Evolutionary conservation across 371 early-diverging fungal species (phyloP), one percentile per base, ranked within the genome.

Genomic region (Mortierella sp.): DNA sequence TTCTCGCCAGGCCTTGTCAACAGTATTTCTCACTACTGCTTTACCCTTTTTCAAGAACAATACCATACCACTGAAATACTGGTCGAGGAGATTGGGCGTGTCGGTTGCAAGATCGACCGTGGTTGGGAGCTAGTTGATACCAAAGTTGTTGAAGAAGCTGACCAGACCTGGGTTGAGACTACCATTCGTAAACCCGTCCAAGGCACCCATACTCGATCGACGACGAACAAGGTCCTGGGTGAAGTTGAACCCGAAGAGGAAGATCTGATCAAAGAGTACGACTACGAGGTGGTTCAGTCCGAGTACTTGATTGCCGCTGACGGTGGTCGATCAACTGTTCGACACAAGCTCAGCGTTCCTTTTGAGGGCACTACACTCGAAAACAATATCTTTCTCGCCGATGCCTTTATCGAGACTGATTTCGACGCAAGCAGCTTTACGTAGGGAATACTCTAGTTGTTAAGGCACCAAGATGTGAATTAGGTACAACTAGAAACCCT

Each of bases 321-420:
- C n/a, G 57, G 57, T 29, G 57, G 57, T 37, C 57, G 30, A 5
- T 57, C 57, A 2, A n/a, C 43, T 26, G 57, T 57, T 15, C 57
- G 30, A 7, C 57, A 57, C n/a, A 57, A 57, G 43, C 23, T 57
- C 30, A 26, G 30, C 19, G 30, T 30, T 7, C 29, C 57, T 4
- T 57, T 57, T 37, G 28, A 18, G 12, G 57, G 57, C 1, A 6
- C 3, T 9, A 29, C 57, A 11, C 45, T 44, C 6, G 61, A 53
- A 51, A 47, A 45, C n/a, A 70, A 67, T 50, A 70, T 67, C 52
- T 63, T 75, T 26, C 55, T 75, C 4, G 70, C 28, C 30, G 75
- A 75, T 14, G 75, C 71, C 6, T 57, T 43, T 4, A 21, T 70
- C 50, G 58, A 69, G 25, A 21, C 60, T 9, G 37, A 37, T 9